Evolutionary conservation across 2,329 filamentous ascomycete genomes (phyloP).

Genomic region (Fusarium sp.): DNA sequence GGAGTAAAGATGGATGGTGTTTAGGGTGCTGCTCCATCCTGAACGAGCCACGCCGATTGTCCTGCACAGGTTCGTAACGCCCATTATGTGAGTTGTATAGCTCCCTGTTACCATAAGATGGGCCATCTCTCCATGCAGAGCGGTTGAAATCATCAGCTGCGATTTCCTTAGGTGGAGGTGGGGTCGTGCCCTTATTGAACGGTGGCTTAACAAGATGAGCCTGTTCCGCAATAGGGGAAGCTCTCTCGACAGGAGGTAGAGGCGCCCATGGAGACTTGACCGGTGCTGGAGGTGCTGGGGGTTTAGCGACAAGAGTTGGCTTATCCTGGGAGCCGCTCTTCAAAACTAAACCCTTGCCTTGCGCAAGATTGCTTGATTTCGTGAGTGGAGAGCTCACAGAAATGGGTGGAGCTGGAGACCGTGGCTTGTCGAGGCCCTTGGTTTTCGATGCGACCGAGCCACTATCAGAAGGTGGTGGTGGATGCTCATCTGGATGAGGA

Average conservation of each 20-base stretch:
- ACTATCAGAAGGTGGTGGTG: constrained; percentile 51
- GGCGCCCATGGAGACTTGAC: constrained; percentile 93
- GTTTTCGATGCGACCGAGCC: constrained; percentile 42
- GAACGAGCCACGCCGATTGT: constrained; percentile 77
- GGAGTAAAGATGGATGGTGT: constrained; percentile 80
- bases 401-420: constrained; percentile 59
- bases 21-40: constrained; percentile 77
- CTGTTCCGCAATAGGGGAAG: constrained; percentile 77
- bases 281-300: constrained; percentile 75
- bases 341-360: constrained; percentile 74
- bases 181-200: constrained; percentile 67
- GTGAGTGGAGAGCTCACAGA: constrained; percentile 58
- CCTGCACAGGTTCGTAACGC: constrained; percentile 88
- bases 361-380: constrained; percentile 64
- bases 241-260: constrained; percentile 87
- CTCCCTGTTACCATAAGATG: constrained; percentile 76
- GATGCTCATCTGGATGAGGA: constrained; percentile 71
- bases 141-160: constrained; percentile 94
- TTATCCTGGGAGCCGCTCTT: constrained; percentile 78
- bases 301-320: constrained; percentile 81
- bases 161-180: constrained; percentile 79
- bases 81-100: constrained; percentile 96
- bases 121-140: constrained; percentile 82
- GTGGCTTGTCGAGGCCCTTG: constrained; percentile 59
- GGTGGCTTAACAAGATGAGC: constrained; percentile 63